Conservation (phyloP, 148 eudicot species). For the Amaranthus hypochondriacus region DNA sequence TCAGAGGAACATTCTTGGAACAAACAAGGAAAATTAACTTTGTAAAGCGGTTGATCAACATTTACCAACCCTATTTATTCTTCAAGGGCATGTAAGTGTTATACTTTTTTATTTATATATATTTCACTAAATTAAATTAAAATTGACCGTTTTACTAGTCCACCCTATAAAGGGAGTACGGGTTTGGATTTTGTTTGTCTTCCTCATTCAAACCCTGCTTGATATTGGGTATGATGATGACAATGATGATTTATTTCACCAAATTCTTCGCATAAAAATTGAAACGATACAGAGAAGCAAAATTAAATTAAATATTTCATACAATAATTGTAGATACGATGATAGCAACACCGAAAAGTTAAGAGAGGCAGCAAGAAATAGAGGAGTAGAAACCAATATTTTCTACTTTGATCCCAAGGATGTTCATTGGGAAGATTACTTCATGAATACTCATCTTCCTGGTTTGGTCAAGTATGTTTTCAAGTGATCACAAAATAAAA, state of each 20-base stretch:
- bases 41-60: constrained; percentile 47
- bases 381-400: constrained; percentile 29
- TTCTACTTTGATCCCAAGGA: constrained; percentile 55
- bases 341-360: constrained; percentile 49
- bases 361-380: constrained; percentile 27
- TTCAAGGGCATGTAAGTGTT: constrained; percentile 69
- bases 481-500: constrained; percentile 18
- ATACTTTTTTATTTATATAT: background rate
- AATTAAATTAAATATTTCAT: background rate
- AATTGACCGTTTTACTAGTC: no score
- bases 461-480: constrained; percentile 41
- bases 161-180: no score
- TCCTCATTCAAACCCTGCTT: background rate
- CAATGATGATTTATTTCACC: background rate
- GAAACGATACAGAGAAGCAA: background rate
- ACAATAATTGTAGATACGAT: constrained; percentile 33
- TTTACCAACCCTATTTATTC: constrained; percentile 65
- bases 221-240: background rate
- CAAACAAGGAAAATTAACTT: constrained; percentile 46
- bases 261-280: background rate
- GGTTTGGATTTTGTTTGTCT: background rate
- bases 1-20: constrained; percentile 31
- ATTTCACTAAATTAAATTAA: no score
- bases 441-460: constrained; percentile 43
- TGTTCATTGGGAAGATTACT: constrained; percentile 51